Evolutionary conservation across 306 rosid species (phyloP), one percentile per base, ranked within the genome.

Genomic region (Luffa aegyptiaca): DNA sequence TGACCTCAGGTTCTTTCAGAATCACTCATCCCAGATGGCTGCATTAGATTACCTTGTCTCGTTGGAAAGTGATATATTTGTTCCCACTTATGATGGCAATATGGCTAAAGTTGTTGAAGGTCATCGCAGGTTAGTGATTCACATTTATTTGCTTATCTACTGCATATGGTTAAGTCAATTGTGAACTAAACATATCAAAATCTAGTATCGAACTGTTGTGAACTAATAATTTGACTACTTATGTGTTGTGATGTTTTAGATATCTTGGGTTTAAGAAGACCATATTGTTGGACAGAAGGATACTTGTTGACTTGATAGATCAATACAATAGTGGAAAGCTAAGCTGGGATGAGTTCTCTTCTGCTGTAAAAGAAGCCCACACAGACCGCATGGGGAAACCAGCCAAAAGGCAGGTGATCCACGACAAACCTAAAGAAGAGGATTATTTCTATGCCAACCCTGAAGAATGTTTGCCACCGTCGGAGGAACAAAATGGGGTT

Each of bases 41-140:
- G 98, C 97, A 26, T 77, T 90, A 84, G 98, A 94, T 87, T 94
- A 92, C 83, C 85, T 90, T 46, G 98, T 94, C 42, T 92, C 98
- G 31, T 74, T 90, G 77, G 94, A 92, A 84, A 94, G 98, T 18
- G 94, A 94, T 85, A 88, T 92, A 68, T 90, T 94, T 78, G 88
- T 87, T 76, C 96, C 98, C 62, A 94, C 97, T 0, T 89, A 92
- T 76, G 92, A 84, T 84, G 94, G 98, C 81, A 94, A 94, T 85
- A 92, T 94, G 97, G 98, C 96, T 78, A 90, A 86, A 82, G 91
- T 89, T 31, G 96, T 94, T 10, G 97, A 89, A 85, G 98, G 98
- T 77, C 98, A 94, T 75, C 88, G 96, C 82, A 85, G 92, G 94
- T 92, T 0, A 39, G 21, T 46, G 45, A 57, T 18, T 58, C 4